Conservation (phyloP, 805 yeast genomes). For the Yamadazyma kitorensis region DNA sequence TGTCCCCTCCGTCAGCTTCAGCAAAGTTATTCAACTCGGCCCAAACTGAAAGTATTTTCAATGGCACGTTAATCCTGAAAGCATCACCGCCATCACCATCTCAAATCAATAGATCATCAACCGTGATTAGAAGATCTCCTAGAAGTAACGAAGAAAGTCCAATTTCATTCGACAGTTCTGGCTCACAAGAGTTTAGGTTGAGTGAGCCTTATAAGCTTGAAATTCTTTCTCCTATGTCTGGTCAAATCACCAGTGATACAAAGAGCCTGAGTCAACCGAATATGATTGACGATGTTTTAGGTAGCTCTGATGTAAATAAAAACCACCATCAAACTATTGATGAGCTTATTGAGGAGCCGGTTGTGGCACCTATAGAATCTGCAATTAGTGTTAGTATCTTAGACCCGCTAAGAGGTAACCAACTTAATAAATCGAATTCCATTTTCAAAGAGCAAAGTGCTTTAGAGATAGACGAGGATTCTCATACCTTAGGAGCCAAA, state of each 20-base stretch:
- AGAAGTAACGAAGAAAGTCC: neutral
- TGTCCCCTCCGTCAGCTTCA: neutral
- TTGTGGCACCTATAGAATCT: no score
- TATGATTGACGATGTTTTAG: no score
- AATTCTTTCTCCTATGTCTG: constrained; percentile 14
- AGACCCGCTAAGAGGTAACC: constrained; percentile 14
- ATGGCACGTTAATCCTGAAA: constrained; percentile 15
- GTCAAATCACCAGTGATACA: no score
- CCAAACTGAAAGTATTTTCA: constrained; percentile 16
- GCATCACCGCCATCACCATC: constrained; percentile 13
- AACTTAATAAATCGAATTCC: constrained; percentile 7
- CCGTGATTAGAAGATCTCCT: constrained; percentile 6
- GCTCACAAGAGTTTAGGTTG: constrained; percentile 1
- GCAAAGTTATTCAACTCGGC: constrained; percentile 4
- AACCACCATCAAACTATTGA: no score
- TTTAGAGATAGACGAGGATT: no score
- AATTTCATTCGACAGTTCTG: neutral
- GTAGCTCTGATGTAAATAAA: no score
- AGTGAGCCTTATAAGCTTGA: constrained; percentile 4
- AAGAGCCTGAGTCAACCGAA: no score
- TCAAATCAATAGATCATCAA: constrained; percentile 3
- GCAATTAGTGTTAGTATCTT: constrained; percentile 11
- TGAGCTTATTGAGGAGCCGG: constrained; percentile 4
- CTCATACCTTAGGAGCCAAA: no score
- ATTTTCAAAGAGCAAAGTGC: constrained; percentile 15